Evolutionary conservation across 306 rosid genomes (phyloP).

Genomic region (Acacia acuminata): DNA sequence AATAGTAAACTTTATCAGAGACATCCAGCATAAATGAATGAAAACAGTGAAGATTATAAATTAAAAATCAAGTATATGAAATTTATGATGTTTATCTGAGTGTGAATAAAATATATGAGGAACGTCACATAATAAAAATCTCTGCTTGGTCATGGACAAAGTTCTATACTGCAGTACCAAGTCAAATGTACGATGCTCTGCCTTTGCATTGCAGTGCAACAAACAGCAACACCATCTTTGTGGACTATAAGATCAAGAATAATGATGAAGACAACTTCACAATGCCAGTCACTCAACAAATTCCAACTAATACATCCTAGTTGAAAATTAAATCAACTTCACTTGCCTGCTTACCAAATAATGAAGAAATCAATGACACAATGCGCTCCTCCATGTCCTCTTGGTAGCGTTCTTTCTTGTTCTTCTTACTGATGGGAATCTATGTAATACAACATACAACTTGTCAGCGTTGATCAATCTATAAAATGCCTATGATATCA

Average conservation of each 20-base stretch:
- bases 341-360: constrained; percentile 94
- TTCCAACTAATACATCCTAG: constrained; percentile 23
- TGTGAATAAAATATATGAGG: not conserved
- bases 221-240: not conserved
- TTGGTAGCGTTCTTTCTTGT: constrained; percentile 85
- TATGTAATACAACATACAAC: constrained; percentile 31
- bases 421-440: constrained; percentile 79
- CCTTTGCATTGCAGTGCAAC: constrained; percentile 15
- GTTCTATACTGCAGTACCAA: not conserved
- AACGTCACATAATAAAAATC: not conserved
- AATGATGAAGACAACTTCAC: not conserved
- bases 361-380: constrained; percentile 79
- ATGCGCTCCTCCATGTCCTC: constrained; percentile 95
- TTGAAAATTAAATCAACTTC: constrained; percentile 36
- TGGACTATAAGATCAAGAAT: not conserved
- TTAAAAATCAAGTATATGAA: not conserved
- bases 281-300: not conserved
- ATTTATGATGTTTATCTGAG: not conserved
- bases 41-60: not conserved
- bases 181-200: constrained; percentile 11
- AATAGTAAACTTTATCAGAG: not conserved
- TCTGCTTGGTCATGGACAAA: constrained; percentile 1
- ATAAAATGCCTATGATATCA: constrained; percentile 9
- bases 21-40: not conserved
- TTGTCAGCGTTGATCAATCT: constrained; percentile 25